phyloP scores from a whole-genome alignment of 495 filamentous ascomycete genomes.

The Talaromyces wortmannii region DNA sequence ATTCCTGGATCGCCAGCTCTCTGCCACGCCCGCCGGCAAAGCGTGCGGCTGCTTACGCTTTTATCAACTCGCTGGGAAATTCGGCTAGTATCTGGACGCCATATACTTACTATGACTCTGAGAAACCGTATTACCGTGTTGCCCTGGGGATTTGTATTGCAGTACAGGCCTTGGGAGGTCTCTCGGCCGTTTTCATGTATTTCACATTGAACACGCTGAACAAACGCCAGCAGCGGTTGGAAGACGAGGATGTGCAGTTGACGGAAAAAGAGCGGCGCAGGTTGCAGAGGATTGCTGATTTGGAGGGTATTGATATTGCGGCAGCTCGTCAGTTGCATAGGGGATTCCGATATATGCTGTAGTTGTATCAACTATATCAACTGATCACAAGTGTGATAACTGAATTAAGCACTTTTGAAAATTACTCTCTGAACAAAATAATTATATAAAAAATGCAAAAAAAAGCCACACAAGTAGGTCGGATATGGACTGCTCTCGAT shows the following conservation, averaged over 20 bases:
- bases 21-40: slow-evolving; percentile 47
- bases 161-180: slow-evolving; percentile 28
- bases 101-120: slow-evolving; percentile 35
- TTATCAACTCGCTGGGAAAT: slow-evolving; percentile 49
- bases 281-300: slow-evolving; percentile 39
- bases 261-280: slow-evolving; percentile 32
- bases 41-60: slow-evolving; percentile 46
- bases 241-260: slow-evolving; percentile 32
- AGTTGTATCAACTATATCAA: neutral
- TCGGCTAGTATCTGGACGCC: slow-evolving; percentile 49
- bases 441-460: too few relatives aligned
- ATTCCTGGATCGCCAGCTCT: slow-evolving; percentile 46
- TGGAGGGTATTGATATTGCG: slow-evolving; percentile 41
- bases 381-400: too few relatives aligned
- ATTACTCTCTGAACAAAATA: too few relatives aligned
- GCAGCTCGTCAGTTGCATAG: slow-evolving; percentile 38
- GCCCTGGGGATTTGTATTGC: slow-evolving; percentile 44
- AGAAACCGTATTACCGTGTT: slow-evolving; percentile 30
- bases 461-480: too few relatives aligned
- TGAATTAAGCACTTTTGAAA: too few relatives aligned
- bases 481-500: slow-evolving; percentile 16
- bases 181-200: slow-evolving; percentile 33
- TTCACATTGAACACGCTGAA: slow-evolving; percentile 36
- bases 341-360: slow-evolving; percentile 41
- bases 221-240: slow-evolving; percentile 35